phyloP scores from a whole-genome alignment of 768 basidiomycete genomes.

The Lentinula sp. region DNA sequence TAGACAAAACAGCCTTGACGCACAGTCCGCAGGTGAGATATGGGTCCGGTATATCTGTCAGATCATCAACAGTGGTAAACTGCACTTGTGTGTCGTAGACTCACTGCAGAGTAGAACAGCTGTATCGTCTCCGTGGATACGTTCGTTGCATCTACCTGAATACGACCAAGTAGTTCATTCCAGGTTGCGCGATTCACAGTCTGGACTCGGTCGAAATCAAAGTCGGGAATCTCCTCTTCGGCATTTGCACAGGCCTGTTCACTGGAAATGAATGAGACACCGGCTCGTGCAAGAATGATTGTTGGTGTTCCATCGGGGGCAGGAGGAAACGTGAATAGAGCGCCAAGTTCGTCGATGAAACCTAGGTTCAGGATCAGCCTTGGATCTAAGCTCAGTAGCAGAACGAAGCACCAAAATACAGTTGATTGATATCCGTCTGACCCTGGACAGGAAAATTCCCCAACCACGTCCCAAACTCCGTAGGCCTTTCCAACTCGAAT shows the following conservation, averaged over 20 bases:
- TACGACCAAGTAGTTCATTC: constrained; percentile 51
- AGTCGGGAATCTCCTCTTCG: constrained; percentile 52
- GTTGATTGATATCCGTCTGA: constrained; percentile 4
- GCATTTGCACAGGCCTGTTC: constrained; percentile 58
- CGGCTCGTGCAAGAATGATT: constrained; percentile 49
- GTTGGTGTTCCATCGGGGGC: constrained; percentile 26
- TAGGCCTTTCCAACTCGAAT: constrained; percentile 36
- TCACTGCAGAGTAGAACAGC: constrained; percentile 55
- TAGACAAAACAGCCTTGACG: constrained; percentile 12
- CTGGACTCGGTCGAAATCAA: constrained; percentile 45
- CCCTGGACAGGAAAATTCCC: background rate
- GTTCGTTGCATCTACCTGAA: constrained; percentile 44
- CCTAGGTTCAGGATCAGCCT: background rate
- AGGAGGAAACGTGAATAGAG: constrained; percentile 37
- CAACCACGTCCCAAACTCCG: constrained; percentile 49
- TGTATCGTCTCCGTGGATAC: constrained; percentile 41
- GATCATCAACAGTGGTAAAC: background rate
- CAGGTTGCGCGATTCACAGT: constrained; percentile 38
- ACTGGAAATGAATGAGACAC: constrained; percentile 57
- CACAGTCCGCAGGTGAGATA: constrained; percentile 61
- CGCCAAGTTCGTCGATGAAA: constrained; percentile 9
- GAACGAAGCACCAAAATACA: constrained; percentile 1
- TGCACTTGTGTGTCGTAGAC: constrained; percentile 7
- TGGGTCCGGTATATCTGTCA: constrained; percentile 51
- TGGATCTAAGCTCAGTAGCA: too few relatives aligned